Percentiles rank a stretch among this genome's conserved stretches.
Conservation (phyloP, 306 rosid genomes). For the Cucumis sativus region Cucumber_9930_V3 NC_026659.2:31859501-31860000, state of each 20-base stretch:
- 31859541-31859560: background rate
- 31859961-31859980: slow-evolving; percentile 4
- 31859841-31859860: no score
- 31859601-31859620: background rate
- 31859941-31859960: background rate
- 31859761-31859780: no score
- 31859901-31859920: background rate
- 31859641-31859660: no score
- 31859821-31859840: no score
- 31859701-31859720: no score
- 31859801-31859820: no score
- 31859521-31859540: background rate
- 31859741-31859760: no score
- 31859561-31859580: background rate
- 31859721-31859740: no score
- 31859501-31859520: background rate
- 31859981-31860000: slow-evolving; percentile 15
- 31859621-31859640: background rate
- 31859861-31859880: background rate
- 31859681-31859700: no score
- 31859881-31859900: background rate
- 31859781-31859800: no score
- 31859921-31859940: background rate
- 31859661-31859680: no score
- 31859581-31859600: background rate